Evolutionary conservation across 306 rosid species (phyloP).

Genomic region (Corylus heterophylla): DNA sequence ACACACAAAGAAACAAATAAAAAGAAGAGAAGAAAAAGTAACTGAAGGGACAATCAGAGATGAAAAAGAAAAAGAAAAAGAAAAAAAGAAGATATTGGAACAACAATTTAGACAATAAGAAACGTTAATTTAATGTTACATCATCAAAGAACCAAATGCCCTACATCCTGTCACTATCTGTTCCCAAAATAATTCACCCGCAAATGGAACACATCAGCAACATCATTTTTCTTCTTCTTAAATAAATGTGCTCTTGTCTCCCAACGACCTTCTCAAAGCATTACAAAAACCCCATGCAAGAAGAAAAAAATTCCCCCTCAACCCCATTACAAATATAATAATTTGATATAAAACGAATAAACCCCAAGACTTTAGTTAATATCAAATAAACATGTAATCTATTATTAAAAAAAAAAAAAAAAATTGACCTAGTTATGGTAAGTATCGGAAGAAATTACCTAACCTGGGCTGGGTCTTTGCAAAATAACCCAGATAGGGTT

Average conservation of each 20-base stretch:
- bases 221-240: neutral
- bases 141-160: conserved; percentile 18
- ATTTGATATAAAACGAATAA: neutral
- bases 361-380: neutral
- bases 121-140: neutral
- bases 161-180: neutral
- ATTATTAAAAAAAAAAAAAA: conserved; percentile 1
- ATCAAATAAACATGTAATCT: conserved; percentile 22
- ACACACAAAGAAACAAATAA: neutral
- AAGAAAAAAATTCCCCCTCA: neutral
- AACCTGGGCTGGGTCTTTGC: conserved; percentile 33
- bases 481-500: conserved; percentile 35
- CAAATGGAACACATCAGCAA: conserved; percentile 6
- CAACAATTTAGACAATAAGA: neutral
- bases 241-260: conserved; percentile 2
- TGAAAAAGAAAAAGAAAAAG: neutral
- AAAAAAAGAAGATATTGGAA: neutral
- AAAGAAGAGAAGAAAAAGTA: neutral
- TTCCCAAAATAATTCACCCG: neutral
- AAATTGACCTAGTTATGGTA: conserved; percentile 18
- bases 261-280: neutral
- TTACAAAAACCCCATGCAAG: neutral
- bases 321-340: neutral
- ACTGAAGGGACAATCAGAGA: neutral
- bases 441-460: conserved; percentile 31